These are phyloP conservation scores for Aspergillus sergii DNA, from an alignment of 2,329 filamentous ascomycete genomes.

Conservation along the genomic window DNA sequence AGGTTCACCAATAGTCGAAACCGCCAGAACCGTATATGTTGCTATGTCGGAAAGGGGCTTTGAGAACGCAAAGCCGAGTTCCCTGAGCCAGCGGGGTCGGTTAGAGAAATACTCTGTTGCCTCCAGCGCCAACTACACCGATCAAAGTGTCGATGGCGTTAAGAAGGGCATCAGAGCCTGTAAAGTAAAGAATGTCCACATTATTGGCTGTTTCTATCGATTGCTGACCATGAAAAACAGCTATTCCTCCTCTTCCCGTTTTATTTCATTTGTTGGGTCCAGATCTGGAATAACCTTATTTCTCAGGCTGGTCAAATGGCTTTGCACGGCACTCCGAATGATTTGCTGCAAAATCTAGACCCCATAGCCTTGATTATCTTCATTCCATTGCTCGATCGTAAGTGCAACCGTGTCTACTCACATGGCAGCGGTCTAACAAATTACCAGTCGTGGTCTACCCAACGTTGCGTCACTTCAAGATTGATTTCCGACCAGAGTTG, in stretches of 20 bases:
- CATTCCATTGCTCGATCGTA: conserved; percentile 65
- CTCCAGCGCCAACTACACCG: conserved; percentile 34
- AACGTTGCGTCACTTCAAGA: conserved; percentile 48
- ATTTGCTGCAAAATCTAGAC: conserved; percentile 70
- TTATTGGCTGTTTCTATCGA: not conserved
- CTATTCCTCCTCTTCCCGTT: conserved; percentile 66
- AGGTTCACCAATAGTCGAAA: conserved; percentile 61
- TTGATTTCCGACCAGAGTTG: conserved; percentile 50
- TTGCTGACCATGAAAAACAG: conserved; percentile 11
- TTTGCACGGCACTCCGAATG: conserved; percentile 68
- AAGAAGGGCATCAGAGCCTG: conserved; percentile 62
- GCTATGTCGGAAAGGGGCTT: conserved; percentile 23
- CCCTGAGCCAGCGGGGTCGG: conserved; percentile 18
- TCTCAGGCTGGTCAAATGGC: conserved; percentile 50
- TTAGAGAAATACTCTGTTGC: conserved; percentile 24
- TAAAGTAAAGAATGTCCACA: conserved; percentile 44
- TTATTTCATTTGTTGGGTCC: conserved; percentile 46
- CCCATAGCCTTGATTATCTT: conserved; percentile 70
- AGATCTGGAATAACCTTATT: conserved; percentile 41
- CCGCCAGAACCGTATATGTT: conserved; percentile 30
- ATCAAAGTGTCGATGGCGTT: conserved; percentile 66
- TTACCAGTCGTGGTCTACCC: conserved; percentile 53
- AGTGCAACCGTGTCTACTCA: conserved; percentile 39
- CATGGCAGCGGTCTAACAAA: not conserved
- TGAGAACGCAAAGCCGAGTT: conserved; percentile 17